Conservation (phyloP, 371 early-diverging fungal genomes). For the Mucor indicus region DNA sequence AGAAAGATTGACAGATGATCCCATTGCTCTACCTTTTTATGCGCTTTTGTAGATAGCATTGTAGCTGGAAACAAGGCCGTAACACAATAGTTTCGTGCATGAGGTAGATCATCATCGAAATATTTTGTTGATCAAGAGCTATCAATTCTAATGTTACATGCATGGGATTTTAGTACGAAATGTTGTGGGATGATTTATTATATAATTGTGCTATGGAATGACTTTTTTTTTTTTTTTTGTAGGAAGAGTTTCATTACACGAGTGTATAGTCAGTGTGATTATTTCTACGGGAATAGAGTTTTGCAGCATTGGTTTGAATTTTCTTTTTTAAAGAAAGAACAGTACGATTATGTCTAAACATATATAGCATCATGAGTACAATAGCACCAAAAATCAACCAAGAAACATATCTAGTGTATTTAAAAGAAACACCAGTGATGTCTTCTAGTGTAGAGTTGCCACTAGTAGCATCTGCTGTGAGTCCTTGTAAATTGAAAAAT, state of each 20-base stretch:
- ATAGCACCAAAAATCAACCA: slow-evolving; percentile 14
- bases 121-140: too few relatives aligned
- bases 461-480: background rate
- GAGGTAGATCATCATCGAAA: too few relatives aligned
- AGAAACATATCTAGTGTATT: slow-evolving; percentile 11
- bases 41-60: too few relatives aligned
- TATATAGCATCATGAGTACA: slow-evolving; percentile 7
- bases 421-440: background rate
- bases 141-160: too few relatives aligned
- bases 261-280: slow-evolving; percentile 15
- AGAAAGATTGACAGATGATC: too few relatives aligned
- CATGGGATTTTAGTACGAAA: too few relatives aligned
- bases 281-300: background rate
- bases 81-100: too few relatives aligned
- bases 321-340: slow-evolving; percentile 14
- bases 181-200: background rate
- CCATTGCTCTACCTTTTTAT: too few relatives aligned
- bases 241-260: slow-evolving; percentile 14
- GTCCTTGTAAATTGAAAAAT: slow-evolving; percentile 8
- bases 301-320: slow-evolving; percentile 10
- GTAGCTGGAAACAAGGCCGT: too few relatives aligned
- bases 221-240: too few relatives aligned
- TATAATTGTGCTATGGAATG: background rate
- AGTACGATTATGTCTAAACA: slow-evolving; percentile 15
- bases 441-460: background rate